phyloP scores from a whole-genome alignment of 768 basidiomycete genomes.

The Agrocybe praecox region DNA sequence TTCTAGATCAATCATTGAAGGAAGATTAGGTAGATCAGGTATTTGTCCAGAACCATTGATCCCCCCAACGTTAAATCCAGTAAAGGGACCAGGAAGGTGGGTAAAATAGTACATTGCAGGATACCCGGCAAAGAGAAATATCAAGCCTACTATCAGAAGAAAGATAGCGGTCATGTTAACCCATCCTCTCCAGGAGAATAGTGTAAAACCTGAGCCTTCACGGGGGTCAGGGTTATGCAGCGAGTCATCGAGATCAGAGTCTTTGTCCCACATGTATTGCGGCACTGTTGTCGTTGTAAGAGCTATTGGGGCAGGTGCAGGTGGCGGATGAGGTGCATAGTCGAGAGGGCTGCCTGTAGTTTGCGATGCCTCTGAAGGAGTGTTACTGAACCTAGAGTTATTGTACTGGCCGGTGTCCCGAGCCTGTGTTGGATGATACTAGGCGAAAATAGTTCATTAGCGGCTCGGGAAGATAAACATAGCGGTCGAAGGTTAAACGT shows the following conservation, averaged over 20 bases:
- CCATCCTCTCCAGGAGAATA: constrained; percentile 86
- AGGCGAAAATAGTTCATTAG: constrained; percentile 8
- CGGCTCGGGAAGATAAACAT: background rate
- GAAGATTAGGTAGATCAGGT: constrained; percentile 70
- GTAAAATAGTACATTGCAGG: constrained; percentile 72
- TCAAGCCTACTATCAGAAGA: constrained; percentile 64
- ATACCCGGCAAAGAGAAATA: constrained; percentile 86
- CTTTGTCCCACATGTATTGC: constrained; percentile 78
- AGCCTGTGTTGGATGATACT: constrained; percentile 61
- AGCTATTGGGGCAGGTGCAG: constrained; percentile 15
- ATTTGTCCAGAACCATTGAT: constrained; percentile 90
- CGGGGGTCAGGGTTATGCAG: constrained; percentile 87
- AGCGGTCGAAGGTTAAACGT: constrained; percentile 25
- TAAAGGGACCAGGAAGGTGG: constrained; percentile 27
- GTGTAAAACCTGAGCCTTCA: constrained; percentile 63
- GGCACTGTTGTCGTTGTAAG: constrained; percentile 65
- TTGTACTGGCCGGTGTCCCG: constrained; percentile 48
- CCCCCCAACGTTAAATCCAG: constrained; percentile 87
- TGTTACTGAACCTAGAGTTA: constrained; percentile 56
- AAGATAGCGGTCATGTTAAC: constrained; percentile 75
- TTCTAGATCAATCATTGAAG: constrained; percentile 71
- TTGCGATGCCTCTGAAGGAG: constrained; percentile 40
- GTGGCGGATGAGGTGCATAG: constrained; percentile 22
- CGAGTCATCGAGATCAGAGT: constrained; percentile 87
- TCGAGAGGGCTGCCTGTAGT: constrained; percentile 26